Evolutionary conservation across 2,329 filamentous ascomycete species (phyloP).

Genomic region (Eutypa lata): DNA sequence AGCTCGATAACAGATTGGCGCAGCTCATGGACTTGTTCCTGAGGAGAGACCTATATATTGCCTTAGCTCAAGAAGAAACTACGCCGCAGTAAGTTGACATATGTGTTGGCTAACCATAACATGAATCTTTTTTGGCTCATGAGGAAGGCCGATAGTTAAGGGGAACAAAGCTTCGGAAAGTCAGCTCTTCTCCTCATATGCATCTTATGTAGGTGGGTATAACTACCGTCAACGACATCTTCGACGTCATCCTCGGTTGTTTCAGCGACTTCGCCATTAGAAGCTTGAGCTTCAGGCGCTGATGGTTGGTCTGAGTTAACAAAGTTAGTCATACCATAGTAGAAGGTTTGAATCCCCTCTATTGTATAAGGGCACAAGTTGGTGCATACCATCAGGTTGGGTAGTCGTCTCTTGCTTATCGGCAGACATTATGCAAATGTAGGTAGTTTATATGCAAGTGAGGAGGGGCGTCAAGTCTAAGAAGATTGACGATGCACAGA

Average conservation of each 20-base stretch:
- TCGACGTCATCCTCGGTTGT: slow-evolving; percentile 18
- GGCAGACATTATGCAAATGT: slow-evolving; percentile 22
- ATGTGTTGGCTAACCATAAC: slow-evolving; percentile 65
- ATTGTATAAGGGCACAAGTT: background rate
- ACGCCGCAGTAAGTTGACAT: slow-evolving; percentile 3
- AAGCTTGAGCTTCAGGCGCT: slow-evolving; percentile 17
- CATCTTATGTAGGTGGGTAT: background rate
- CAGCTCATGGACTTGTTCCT: slow-evolving; percentile 97
- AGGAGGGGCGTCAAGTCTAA: background rate
- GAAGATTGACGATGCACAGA: background rate
- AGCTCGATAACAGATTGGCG: slow-evolving; percentile 94
- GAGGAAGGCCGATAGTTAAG: slow-evolving; percentile 77
- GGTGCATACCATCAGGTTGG: slow-evolving; percentile 19
- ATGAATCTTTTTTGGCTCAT: slow-evolving; percentile 74
- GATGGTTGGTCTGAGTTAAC: slow-evolving; percentile 9
- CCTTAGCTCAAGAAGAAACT: slow-evolving; percentile 15
- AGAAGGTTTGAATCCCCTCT: slow-evolving; percentile 5
- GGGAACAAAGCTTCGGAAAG: slow-evolving; percentile 46
- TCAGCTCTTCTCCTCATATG: slow-evolving; percentile 11
- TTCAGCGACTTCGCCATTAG: slow-evolving; percentile 19
- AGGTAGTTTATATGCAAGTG: background rate
- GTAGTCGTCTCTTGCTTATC: slow-evolving; percentile 24
- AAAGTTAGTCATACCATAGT: background rate
- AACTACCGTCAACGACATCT: slow-evolving; percentile 24
- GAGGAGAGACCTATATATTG: slow-evolving; percentile 67